Base-by-base conservation (phyloP, 345 rosid species). In the Laguncularia racemosa region DNA sequence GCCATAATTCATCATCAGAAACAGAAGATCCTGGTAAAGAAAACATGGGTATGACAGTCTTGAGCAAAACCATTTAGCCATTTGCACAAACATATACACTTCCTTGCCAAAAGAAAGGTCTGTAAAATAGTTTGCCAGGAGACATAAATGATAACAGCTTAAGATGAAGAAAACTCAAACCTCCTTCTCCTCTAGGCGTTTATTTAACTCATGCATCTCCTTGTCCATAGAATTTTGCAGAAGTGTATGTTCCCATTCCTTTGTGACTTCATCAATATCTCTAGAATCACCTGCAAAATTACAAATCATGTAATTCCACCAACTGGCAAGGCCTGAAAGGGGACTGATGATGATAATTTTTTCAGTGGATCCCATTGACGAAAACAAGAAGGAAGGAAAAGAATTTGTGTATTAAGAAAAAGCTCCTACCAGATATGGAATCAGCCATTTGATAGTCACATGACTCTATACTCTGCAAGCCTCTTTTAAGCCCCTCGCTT, bases 171-270 rank as follows among this genome's bases (percentile, higher is more conserved):
- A 63, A 71, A 40, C 53, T 43, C 2, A n/a, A 54, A 93, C 99
- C 99, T 93, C 99, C 71, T 93, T 93, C 75, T 90, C 92, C 74
- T 93, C 97, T 58, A 93, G 68, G 49, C 91, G 92, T 52, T 80
- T 77, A 67, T 93, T 90, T 62, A 93, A 68, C 66, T 93, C 97
- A 59, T 85, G 83, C 74, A 93, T 73, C 79, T 93, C 97, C 67
- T 87, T 82, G 74, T 93, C 97, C 95, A 93, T 72, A 20, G 90
- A 84, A 73, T 84, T 90, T 67, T 88, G 97, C 69, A 87, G 67
- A 57, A 89, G 83, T n/a, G 88, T 78, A 68, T 93, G 97, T 78
- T 93, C 99, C 97, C 99, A 90, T 70, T 90, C 97, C 67, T 90
- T 93, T 17, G 90, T 85, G 57, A 77, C 90, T 78, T 93, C 97